Percentiles rank a stretch among this genome's conserved stretches.
These are phyloP conservation scores for Myrica gale DNA, from an alignment of 306 rosid genomes.

Conservation along the genomic window DNA sequence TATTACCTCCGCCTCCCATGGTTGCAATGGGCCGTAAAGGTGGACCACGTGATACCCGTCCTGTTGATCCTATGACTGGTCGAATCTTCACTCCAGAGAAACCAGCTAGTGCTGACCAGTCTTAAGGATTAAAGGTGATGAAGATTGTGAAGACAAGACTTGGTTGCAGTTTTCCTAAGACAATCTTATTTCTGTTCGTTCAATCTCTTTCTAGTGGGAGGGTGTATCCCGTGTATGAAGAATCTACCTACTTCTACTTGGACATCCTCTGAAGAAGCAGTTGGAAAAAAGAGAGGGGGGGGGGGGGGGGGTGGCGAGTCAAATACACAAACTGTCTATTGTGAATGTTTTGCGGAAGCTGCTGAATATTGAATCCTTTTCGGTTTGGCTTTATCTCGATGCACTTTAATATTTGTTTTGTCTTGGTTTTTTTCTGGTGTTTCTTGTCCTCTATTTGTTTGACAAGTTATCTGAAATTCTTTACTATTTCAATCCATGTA, in stretches of 20 bases:
- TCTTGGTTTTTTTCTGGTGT: too few species aligned
- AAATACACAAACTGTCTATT: too few species aligned
- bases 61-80: conserved; percentile 65
- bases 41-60: conserved; percentile 66
- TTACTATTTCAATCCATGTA: too few species aligned
- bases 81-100: conserved; percentile 45
- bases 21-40: conserved; percentile 84
- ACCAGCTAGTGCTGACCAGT: conserved; percentile 30
- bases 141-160: not conserved
- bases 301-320: too few species aligned
- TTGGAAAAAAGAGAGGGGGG: too few species aligned
- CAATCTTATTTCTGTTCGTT: conserved; percentile 6
- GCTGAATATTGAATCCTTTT: too few species aligned
- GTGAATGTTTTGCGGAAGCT: too few species aligned
- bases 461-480: too few species aligned
- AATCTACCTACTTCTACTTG: not conserved
- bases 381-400: too few species aligned
- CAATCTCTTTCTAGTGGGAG: not conserved
- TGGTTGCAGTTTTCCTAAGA: not conserved
- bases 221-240: not conserved
- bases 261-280: not conserved
- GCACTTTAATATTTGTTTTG: too few species aligned
- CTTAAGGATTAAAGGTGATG: conserved; percentile 6
- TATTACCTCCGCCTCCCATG: conserved; percentile 88
- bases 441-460: too few species aligned